Evolutionary conservation across 176 grass and related monocot species (phyloP).

Genomic region (Rhipidocladum racemiflorum): DNA sequence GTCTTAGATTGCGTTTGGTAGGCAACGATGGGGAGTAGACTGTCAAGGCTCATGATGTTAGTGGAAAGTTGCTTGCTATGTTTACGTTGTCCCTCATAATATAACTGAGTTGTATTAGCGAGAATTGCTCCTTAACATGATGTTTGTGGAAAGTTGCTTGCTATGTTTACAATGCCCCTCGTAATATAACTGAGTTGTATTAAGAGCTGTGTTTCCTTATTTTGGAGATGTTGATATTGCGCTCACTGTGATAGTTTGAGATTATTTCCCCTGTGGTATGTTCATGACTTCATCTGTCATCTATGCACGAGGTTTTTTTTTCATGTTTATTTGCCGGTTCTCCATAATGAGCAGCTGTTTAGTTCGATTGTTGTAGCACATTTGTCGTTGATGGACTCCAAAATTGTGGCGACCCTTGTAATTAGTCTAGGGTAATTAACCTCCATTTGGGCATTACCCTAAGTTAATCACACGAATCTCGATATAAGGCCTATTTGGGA

Average conservation of each 20-base stretch:
- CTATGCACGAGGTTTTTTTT: background rate
- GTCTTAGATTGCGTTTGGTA: constrained; percentile 33
- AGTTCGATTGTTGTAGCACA: too few species aligned
- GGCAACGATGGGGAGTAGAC: constrained; percentile 25
- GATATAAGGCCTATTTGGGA: too few species aligned
- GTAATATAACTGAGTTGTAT: too few species aligned
- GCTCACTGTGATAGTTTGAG: background rate
- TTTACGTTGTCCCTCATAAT: background rate
- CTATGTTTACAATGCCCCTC: too few species aligned
- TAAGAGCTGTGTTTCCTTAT: constrained; percentile 17
- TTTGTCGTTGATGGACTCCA: background rate
- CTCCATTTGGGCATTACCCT: too few species aligned
- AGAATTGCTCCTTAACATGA: background rate
- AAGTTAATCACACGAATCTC: too few species aligned
- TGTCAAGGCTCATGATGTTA: constrained; percentile 4
- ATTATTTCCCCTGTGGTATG: background rate
- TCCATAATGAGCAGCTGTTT: too few species aligned
- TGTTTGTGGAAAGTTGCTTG: too few species aligned
- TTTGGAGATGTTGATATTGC: constrained; percentile 27
- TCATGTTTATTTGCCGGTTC: background rate
- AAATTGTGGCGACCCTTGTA: too few species aligned
- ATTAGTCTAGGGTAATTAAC: too few species aligned
- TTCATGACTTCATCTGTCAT: too few species aligned
- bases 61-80: constrained; percentile 2
- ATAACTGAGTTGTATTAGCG: constrained; percentile 20